Conservation (phyloP, 2,329 filamentous ascomycete genomes). For the Sclerotinia spermophila region DNA sequence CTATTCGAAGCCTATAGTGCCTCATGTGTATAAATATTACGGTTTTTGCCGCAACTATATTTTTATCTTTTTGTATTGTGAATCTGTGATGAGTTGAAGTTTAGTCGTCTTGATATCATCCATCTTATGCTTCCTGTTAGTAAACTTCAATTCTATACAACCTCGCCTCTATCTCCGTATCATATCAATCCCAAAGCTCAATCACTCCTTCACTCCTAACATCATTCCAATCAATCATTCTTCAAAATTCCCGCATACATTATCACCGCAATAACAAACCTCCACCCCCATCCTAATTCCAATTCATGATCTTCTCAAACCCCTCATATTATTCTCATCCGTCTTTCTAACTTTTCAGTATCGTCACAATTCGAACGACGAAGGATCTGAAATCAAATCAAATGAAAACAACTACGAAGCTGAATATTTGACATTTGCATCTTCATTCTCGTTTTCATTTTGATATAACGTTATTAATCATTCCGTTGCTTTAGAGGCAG, state of each 20-base stretch:
- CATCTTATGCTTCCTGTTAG: neutral
- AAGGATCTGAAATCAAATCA: accelerated
- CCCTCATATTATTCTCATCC: neutral
- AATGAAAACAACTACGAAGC: neutral
- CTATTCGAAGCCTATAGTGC: neutral
- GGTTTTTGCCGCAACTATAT: neutral
- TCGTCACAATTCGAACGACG: neutral
- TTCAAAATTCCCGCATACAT: neutral
- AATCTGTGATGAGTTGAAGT: neutral
- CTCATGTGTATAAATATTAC: neutral
- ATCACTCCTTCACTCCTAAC: neutral
- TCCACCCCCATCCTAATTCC: neutral
- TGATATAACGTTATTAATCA: neutral
- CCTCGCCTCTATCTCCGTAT: neutral
- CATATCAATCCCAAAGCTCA: neutral
- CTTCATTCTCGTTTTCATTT: neutral
- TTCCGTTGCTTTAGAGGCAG: accelerated
- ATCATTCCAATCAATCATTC: neutral
- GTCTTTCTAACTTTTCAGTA: neutral
- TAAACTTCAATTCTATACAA: neutral
- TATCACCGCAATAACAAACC: too few species aligned
- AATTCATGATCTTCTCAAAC: neutral
- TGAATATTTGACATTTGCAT: neutral
- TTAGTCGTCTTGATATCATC: neutral
- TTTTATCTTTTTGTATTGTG: neutral